A percentile compares a stretch with the other conserved stretches of the same genome.
phyloP scores from a whole-genome alignment of 2,329 filamentous ascomycete genomes.

The Dryadomyces quercus-mongolicae region DNA sequence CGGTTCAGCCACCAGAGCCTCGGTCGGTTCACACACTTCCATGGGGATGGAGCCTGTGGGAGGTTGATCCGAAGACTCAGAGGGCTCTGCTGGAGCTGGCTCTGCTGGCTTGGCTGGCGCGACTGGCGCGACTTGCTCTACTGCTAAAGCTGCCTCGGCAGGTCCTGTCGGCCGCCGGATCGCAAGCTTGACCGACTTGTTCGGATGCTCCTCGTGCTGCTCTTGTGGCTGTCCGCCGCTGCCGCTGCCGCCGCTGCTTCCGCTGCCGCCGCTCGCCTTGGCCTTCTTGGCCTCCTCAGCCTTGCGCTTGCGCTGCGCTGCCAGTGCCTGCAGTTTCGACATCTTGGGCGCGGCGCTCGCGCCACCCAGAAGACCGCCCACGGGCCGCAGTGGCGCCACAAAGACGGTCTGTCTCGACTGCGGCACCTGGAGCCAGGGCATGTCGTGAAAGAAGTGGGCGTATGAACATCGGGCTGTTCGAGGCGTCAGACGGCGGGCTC shows the following conservation, averaged over 20 bases:
- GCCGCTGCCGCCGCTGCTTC: too few relatives aligned
- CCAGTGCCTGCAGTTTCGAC: conserved; percentile 84
- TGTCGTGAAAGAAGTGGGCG: conserved; percentile 63
- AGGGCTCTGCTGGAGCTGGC: background rate
- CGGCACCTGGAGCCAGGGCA: conserved; percentile 73
- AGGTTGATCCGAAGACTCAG: background rate
- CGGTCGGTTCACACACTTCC: background rate
- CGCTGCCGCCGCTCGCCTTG: conserved; percentile 12
- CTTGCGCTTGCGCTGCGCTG: conserved; percentile 76
- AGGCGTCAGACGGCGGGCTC: background rate
- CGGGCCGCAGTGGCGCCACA: conserved; percentile 40
- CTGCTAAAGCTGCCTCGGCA: background rate
- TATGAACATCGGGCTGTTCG: conserved; percentile 18
- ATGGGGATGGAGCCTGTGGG: background rate
- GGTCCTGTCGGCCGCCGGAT: background rate
- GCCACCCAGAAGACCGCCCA: conserved; percentile 67
- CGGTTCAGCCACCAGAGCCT: conserved; percentile 21
- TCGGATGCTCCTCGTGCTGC: conserved; percentile 16
- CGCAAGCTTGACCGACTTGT: conserved; percentile 10
- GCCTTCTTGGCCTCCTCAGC: conserved; percentile 45
- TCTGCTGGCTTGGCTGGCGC: too few relatives aligned
- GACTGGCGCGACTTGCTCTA: too few relatives aligned
- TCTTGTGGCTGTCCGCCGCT: background rate
- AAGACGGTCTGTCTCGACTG: conserved; percentile 52
- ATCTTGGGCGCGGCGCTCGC: conserved; percentile 53